Percentiles rank a stretch among this genome's conserved stretches.
These are phyloP conservation scores for Citrullus mucosospermus DNA, from an alignment of 306 rosid genomes.

Conservation along the genomic window DNA sequence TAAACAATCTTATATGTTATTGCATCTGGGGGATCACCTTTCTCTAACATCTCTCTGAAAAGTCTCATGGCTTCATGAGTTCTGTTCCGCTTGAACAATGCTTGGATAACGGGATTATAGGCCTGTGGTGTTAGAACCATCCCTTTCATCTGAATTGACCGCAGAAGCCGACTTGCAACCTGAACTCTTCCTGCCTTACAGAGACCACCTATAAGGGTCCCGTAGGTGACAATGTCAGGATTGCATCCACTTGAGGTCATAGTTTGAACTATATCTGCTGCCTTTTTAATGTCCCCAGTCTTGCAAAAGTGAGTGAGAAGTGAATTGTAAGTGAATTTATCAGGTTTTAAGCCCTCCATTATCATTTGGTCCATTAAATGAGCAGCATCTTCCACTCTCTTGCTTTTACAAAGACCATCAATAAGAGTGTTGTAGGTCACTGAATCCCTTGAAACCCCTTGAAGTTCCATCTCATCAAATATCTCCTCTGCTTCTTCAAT, in stretches of 20 bases:
- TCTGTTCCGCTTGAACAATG: conserved; percentile 61
- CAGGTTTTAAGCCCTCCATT: conserved; percentile 83
- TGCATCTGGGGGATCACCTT: conserved; percentile 64
- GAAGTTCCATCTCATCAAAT: conserved; percentile 91
- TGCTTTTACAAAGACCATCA: conserved; percentile 65
- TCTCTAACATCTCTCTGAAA: conserved; percentile 82
- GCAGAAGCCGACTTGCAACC: conserved; percentile 73
- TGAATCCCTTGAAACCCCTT: conserved; percentile 72
- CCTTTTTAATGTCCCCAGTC: conserved; percentile 63
- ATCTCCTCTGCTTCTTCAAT: conserved; percentile 75
- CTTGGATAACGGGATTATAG: conserved; percentile 69
- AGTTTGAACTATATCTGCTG: conserved; percentile 74
- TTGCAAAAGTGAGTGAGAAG: conserved; percentile 65
- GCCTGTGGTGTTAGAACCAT: conserved; percentile 63
- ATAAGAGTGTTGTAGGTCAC: conserved; percentile 77
- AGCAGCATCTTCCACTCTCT: conserved; percentile 76
- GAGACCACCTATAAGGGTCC: conserved; percentile 62
- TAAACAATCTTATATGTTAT: conserved; percentile 58
- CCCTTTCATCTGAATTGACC: conserved; percentile 84
- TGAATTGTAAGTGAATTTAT: conserved; percentile 82
- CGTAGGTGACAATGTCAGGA: conserved; percentile 79
- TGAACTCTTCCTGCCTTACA: conserved; percentile 80
- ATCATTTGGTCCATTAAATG: conserved; percentile 94
- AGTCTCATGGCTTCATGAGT: conserved; percentile 73
- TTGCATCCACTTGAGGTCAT: conserved; percentile 74